Evolutionary conservation across 164 flowering plant genomes (phyloP).

Genomic region (Santalum album): DNA sequence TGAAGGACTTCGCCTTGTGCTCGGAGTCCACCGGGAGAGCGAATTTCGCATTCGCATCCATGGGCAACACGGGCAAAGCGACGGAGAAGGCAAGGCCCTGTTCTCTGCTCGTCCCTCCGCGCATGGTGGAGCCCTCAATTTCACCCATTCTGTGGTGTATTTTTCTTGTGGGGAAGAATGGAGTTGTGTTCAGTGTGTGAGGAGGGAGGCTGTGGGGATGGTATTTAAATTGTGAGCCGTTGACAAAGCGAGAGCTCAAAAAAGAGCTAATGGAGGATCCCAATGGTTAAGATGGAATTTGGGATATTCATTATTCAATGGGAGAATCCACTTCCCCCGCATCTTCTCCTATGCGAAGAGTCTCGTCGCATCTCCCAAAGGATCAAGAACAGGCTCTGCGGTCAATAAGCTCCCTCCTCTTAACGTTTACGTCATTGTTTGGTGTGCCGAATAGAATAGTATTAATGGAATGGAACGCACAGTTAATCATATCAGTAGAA

Average conservation of each 20-base stretch:
- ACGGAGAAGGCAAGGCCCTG: slow-evolving; percentile 25
- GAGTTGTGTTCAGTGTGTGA: slow-evolving; percentile 5
- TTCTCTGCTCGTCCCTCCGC: slow-evolving; percentile 39
- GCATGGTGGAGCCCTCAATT: slow-evolving; percentile 31
- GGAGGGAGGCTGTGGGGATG: neutral
- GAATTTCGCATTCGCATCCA: slow-evolving; percentile 29
- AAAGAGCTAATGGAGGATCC: slow-evolving; percentile 10
- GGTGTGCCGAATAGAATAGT: too few relatives aligned
- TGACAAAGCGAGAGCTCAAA: slow-evolving; percentile 4
- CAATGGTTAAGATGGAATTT: slow-evolving; percentile 1
- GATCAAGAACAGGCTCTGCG: too few relatives aligned
- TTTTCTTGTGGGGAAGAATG: neutral
- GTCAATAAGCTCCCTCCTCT: too few relatives aligned
- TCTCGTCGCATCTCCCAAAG: too few relatives aligned
- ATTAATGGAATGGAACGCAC: too few relatives aligned
- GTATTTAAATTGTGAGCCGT: neutral
- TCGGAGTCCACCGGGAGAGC: slow-evolving; percentile 69
- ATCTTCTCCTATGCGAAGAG: too few relatives aligned
- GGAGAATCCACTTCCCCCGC: too few relatives aligned
- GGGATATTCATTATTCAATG: too few relatives aligned
- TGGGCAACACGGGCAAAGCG: slow-evolving; percentile 19
- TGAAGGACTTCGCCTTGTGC: slow-evolving; percentile 61
- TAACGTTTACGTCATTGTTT: too few relatives aligned
- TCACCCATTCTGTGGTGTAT: slow-evolving; percentile 13
- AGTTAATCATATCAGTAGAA: too few relatives aligned